phyloP scores from a whole-genome alignment of 2,329 filamentous ascomycete genomes.

The Leptographium lundbergii region DNA sequence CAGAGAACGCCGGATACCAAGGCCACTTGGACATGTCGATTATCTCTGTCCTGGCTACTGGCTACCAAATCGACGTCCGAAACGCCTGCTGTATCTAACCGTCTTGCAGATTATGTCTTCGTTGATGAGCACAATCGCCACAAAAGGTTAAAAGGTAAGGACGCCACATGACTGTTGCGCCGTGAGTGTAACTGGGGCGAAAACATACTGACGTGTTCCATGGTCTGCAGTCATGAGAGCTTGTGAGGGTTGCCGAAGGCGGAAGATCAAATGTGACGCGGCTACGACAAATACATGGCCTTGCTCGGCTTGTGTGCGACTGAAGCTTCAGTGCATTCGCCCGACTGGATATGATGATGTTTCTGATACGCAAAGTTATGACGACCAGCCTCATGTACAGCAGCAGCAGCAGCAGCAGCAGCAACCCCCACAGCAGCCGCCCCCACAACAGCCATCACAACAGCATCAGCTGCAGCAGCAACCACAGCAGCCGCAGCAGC shows the following conservation, averaged over 20 bases:
- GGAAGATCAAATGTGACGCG: conserved; percentile 97
- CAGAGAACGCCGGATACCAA: not conserved
- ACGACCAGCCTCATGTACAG: conserved; percentile 36
- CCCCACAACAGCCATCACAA: conserved; percentile 15
- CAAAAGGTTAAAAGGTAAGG: conserved; percentile 81
- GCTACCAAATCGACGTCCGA: not conserved
- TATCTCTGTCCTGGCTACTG: no score
- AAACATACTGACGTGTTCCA: no score
- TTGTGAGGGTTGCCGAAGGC: conserved; percentile 84
- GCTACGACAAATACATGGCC: conserved; percentile 97
- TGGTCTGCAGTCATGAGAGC: conserved; percentile 81
- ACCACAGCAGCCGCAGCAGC: conserved; percentile 25
- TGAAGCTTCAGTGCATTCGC: conserved; percentile 88
- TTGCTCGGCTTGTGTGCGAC: conserved; percentile 80
- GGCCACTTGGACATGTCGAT: not conserved
- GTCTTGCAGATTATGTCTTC: conserved; percentile 78
- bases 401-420: conserved; percentile 15
- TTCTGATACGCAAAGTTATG: conserved; percentile 33
- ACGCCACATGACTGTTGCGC: not conserved
- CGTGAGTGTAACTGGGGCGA: not conserved
- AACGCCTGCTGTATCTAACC: not conserved
- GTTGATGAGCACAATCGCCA: conserved; percentile 98
- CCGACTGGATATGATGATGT: conserved; percentile 68
- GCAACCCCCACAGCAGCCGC: conserved; percentile 14
- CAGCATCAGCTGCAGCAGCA: conserved; percentile 33